phyloP scores from a whole-genome alignment of 805 yeast genomes.

The Nakazawaea ambrosiae region DNA sequence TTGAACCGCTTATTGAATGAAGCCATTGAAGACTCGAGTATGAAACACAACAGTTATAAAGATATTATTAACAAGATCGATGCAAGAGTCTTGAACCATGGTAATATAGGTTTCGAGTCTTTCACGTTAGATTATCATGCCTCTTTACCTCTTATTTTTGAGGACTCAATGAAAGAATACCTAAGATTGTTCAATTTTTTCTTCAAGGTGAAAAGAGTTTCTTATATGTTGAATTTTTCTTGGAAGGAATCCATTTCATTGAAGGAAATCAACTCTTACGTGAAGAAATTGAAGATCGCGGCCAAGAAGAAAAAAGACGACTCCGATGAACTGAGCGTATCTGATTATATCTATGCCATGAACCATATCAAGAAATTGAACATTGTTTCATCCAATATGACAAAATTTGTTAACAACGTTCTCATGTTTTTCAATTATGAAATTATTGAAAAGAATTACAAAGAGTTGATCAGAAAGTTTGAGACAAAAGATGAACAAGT shows the following conservation, averaged over 20 bases:
- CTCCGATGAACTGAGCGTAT: conserved; percentile 12
- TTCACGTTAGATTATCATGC: conserved; percentile 77
- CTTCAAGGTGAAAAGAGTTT: conserved; percentile 68
- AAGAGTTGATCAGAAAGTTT: conserved; percentile 20
- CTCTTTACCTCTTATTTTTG: conserved; percentile 32
- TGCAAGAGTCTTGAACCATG: conserved; percentile 76
- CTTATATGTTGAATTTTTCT: conserved; percentile 38
- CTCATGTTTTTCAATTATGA: conserved; percentile 36
- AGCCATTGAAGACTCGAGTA: conserved; percentile 50
- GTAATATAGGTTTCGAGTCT: conserved; percentile 82
- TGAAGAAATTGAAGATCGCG: conserved; percentile 10
- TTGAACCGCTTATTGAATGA: conserved; percentile 59
- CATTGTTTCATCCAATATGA: conserved; percentile 30
- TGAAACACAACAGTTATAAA: conserved; percentile 30
- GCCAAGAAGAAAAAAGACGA: conserved; percentile 9
- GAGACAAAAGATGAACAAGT: conserved; percentile 13
- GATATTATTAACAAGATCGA: conserved; percentile 54
- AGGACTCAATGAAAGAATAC: conserved; percentile 52
- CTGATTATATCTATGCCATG: conserved; percentile 17
- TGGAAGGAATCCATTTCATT: conserved; percentile 35
- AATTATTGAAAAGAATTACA: conserved; percentile 34
- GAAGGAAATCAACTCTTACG: conserved; percentile 12
- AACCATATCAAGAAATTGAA: conserved; percentile 24
- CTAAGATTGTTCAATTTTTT: conserved; percentile 77
- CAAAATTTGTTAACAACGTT: conserved; percentile 34